These are phyloP conservation scores for Phytophthora tubulina DNA, from an alignment of 352 stramenopile species.

Conservation along the genomic window DNA sequence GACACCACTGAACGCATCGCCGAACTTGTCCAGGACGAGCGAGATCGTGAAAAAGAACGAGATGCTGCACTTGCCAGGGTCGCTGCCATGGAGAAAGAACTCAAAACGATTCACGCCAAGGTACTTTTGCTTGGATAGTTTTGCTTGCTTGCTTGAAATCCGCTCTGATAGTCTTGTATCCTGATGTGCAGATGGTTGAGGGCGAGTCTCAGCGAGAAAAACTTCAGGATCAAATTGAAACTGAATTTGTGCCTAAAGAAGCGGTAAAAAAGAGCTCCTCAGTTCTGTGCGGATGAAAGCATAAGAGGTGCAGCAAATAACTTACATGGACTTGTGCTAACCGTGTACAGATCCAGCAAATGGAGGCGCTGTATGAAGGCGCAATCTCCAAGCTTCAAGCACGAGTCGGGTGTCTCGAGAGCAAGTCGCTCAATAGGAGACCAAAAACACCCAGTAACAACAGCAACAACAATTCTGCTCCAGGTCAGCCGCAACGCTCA, in stretches of 20 bases:
- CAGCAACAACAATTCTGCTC: constrained; percentile 33
- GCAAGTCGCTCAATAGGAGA: constrained; percentile 46
- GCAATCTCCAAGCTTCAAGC: constrained; percentile 79
- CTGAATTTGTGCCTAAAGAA: constrained; percentile 62
- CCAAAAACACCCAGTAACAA: constrained; percentile 35
- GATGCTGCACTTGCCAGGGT: constrained; percentile 33
- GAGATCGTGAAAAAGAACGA: constrained; percentile 56
- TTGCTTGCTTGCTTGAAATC: not conserved
- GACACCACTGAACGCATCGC: constrained; percentile 69
- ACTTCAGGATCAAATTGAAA: constrained; percentile 58
- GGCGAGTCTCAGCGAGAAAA: constrained; percentile 42
- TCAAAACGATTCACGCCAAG: constrained; percentile 50
- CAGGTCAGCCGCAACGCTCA: constrained; percentile 25
- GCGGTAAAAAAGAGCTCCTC: constrained; percentile 36
- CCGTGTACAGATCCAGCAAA: constrained; percentile 63
- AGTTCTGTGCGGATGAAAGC: not conserved
- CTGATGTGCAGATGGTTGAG: constrained; percentile 39
- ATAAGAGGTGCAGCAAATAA: not conserved
- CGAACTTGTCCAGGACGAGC: constrained; percentile 68
- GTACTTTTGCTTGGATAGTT: constrained; percentile 12
- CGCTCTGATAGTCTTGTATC: not conserved
- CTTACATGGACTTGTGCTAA: constrained; percentile 4
- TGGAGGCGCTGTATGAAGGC: constrained; percentile 77
- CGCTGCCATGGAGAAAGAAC: constrained; percentile 41
- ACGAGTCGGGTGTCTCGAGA: constrained; percentile 68